phyloP scores from a whole-genome alignment of 768 basidiomycete species.

The Mycena alexandri region DNA sequence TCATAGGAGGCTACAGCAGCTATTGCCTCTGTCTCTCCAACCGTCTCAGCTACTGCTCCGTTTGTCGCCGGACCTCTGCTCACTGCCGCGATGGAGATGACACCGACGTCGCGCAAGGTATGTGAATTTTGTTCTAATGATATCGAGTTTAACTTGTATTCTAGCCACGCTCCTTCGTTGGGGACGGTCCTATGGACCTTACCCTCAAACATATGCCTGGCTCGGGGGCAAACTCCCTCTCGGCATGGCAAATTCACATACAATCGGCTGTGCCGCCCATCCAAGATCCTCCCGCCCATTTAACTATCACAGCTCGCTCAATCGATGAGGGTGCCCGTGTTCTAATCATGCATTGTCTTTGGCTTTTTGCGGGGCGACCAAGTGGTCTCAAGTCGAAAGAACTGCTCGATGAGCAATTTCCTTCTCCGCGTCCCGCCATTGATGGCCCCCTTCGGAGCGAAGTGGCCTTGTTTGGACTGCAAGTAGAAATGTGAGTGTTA shows the following conservation, averaged over 20 bases:
- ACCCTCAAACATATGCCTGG: slow-evolving; percentile 12
- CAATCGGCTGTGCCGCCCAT: background rate
- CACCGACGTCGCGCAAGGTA: background rate
- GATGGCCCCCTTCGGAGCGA: background rate
- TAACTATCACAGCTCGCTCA: background rate
- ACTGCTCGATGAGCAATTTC: slow-evolving; percentile 6
- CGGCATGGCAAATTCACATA: slow-evolving; percentile 5
- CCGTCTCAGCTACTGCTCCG: background rate
- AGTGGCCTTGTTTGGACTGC: background rate
- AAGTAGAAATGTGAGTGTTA: background rate
- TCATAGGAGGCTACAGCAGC: background rate
- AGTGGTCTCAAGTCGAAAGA: slow-evolving; percentile 9
- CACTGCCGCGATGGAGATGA: slow-evolving; percentile 5
- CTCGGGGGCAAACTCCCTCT: background rate
- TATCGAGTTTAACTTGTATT: background rate
- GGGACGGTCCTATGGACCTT: background rate
- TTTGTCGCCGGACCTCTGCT: slow-evolving; percentile 8
- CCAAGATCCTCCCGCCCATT: background rate
- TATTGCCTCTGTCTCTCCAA: background rate
- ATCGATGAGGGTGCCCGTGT: slow-evolving; percentile 3
- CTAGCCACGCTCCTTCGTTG: slow-evolving; percentile 6
- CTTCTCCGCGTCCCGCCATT: background rate
- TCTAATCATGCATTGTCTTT: background rate
- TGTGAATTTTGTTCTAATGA: background rate
- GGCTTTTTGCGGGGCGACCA: background rate